Percentiles rank a stretch among this genome's conserved stretches.
Conservation (phyloP, 2,329 filamentous ascomycete genomes). For the Trichoderma pleuroti region DNA sequence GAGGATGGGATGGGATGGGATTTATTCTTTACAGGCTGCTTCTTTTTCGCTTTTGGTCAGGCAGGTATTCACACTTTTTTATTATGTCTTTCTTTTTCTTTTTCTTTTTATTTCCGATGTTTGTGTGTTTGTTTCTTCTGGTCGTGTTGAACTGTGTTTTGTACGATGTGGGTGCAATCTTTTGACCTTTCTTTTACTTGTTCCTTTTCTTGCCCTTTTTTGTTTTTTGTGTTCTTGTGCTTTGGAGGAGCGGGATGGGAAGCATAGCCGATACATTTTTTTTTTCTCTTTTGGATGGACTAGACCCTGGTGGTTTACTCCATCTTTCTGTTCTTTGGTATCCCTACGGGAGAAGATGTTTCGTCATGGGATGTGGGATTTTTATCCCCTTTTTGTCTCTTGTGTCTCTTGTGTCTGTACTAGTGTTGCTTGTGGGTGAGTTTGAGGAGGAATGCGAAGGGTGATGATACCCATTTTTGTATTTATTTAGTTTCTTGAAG, state of each 20-base stretch:
- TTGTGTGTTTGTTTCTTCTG: not conserved
- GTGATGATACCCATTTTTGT: conserved; percentile 9
- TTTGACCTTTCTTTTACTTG: not conserved
- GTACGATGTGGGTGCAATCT: not conserved
- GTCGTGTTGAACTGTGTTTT: not conserved
- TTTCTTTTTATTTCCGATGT: not conserved
- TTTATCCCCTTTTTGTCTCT: not conserved
- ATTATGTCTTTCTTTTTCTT: not conserved
- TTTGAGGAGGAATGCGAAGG: not conserved
- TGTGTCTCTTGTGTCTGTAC: not conserved
- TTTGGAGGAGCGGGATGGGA: not conserved
- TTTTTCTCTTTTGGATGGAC: not conserved
- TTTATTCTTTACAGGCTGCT: not conserved
- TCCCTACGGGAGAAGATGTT: not conserved
- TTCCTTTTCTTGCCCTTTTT: not conserved
- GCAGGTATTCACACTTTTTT: not conserved
- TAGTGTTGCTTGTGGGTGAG: no score
- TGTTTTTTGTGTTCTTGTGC: not conserved
- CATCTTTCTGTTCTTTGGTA: not conserved
- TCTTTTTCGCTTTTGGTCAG: not conserved
- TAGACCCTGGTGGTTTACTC: conserved; percentile 11
- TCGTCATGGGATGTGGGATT: not conserved
- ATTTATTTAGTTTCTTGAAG: not conserved
- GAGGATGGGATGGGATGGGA: not conserved
- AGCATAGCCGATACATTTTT: conserved; percentile 2